Conservation (phyloP, 306 rosid genomes). For the Dryas alaskensis region DNA sequence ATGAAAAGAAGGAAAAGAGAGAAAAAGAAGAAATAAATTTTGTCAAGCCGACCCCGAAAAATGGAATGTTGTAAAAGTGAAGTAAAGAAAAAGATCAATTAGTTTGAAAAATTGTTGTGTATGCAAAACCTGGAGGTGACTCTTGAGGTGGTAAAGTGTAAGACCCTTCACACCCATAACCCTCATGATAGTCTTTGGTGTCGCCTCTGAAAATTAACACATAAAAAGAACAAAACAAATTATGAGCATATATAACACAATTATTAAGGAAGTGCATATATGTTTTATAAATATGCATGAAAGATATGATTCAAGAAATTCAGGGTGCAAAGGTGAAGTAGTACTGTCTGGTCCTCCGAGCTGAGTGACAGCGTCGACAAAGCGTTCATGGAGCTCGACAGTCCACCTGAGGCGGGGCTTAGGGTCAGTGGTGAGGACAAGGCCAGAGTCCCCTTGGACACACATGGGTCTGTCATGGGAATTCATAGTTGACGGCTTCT, state of each 20-base stretch:
- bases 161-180: constrained; percentile 99
- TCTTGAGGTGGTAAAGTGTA: constrained; percentile 99
- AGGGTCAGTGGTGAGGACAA: constrained; percentile 98
- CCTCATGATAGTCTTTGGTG: constrained; percentile 98
- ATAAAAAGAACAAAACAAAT: neutral
- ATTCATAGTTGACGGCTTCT: constrained; percentile 97
- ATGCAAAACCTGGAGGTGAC: constrained; percentile 91
- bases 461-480: constrained; percentile 97
- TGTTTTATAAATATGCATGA: neutral
- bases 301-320: no score
- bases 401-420: constrained; percentile 99
- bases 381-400: constrained; percentile 95
- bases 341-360: constrained; percentile 99
- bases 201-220: constrained; percentile 62
- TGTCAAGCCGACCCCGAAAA: constrained; percentile 16
- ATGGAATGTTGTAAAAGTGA: constrained; percentile 7
- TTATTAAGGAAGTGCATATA: neutral
- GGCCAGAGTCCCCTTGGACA: constrained; percentile 95
- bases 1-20: constrained; percentile 20
- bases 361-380: constrained; percentile 97
- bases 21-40: neutral
- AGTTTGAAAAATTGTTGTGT: constrained; percentile 27
- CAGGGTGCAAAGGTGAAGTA: neutral
- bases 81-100: constrained; percentile 22
- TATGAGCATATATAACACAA: neutral